Percentiles rank a stretch among this genome's conserved stretches.
These are phyloP conservation scores for Colletotrichum nymphaeae DNA, from an alignment of 2,329 filamentous ascomycete species.

Conservation along the genomic window DNA sequence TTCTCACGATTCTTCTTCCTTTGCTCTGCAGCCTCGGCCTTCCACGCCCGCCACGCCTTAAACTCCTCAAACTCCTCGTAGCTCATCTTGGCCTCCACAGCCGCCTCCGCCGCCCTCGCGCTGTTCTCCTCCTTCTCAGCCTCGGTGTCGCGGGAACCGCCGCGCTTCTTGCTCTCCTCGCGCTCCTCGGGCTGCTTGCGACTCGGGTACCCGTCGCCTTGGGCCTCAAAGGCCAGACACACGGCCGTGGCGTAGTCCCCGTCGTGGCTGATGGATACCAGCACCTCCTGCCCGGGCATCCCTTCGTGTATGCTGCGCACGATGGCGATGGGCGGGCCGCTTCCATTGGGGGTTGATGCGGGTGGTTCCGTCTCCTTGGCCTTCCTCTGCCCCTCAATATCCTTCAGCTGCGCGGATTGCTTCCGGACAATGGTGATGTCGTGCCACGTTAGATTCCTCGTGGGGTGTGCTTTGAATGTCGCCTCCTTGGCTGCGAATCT, in stretches of 20 bases:
- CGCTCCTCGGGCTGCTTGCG: too few species aligned
- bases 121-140: background rate
- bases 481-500: slow-evolving; percentile 82
- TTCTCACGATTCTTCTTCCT: background rate
- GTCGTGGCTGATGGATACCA: slow-evolving; percentile 89
- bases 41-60: background rate
- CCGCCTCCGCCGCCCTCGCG: background rate
- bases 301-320: slow-evolving; percentile 46
- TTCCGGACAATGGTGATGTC: slow-evolving; percentile 61
- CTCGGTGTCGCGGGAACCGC: too few species aligned
- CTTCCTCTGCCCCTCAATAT: background rate
- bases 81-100: background rate
- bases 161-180: too few species aligned
- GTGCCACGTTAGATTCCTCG: slow-evolving; percentile 69
- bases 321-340: slow-evolving; percentile 58
- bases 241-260: slow-evolving; percentile 82
- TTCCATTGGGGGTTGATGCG: slow-evolving; percentile 37
- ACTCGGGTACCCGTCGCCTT: too few species aligned
- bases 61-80: background rate
- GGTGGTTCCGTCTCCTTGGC: slow-evolving; percentile 32
- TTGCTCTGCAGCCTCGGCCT: background rate
- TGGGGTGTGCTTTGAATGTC: slow-evolving; percentile 76
- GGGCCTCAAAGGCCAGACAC: slow-evolving; percentile 62
- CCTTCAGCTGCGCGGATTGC: slow-evolving; percentile 9
- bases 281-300: slow-evolving; percentile 64